Percentiles rank a stretch among this genome's conserved stretches.
Evolutionary conservation across 164 flowering plant genomes (phyloP).

Genomic region (Piper betle): DNA sequence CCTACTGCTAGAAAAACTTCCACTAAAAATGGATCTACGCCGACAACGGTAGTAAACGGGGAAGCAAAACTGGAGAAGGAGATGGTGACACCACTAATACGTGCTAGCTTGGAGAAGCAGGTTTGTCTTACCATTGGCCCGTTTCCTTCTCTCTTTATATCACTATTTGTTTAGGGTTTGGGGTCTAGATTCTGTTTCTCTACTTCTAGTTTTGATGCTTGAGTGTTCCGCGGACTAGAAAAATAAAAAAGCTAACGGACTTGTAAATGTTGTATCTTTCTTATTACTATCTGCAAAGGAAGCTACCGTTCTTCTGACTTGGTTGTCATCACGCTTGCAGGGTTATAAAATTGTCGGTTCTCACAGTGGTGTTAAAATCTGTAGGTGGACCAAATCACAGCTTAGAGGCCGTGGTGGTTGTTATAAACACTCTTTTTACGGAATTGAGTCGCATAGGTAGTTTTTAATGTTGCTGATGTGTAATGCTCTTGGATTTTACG

Average conservation of each 20-base stretch:
- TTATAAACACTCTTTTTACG: constrained; percentile 98
- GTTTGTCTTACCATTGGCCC: constrained; percentile 18
- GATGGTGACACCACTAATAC: constrained; percentile 87
- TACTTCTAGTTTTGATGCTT: neutral
- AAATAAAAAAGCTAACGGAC: too few relatives aligned
- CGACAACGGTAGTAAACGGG: constrained; percentile 20
- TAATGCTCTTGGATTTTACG: neutral
- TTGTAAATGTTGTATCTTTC: too few relatives aligned
- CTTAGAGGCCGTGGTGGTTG: constrained; percentile 99
- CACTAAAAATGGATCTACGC: constrained; percentile 6
- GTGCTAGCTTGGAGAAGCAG: constrained; percentile 85
- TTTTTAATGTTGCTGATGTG: neutral
- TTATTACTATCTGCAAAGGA: neutral
- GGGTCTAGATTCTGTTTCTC: neutral
- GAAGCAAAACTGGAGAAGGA: constrained; percentile 41
- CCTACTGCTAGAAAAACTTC: constrained; percentile 45
- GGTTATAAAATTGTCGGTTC: constrained; percentile 97
- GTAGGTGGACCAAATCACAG: constrained; percentile 98
- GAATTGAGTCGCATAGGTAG: constrained; percentile 94
- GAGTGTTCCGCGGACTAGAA: too few relatives aligned
- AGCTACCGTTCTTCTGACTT: neutral
- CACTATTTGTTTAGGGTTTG: neutral
- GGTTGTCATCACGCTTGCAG: constrained; percentile 31
- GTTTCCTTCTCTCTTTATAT: neutral
- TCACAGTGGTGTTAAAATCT: constrained; percentile 95